Base-by-base conservation (phyloP, 768 basidiomycete genomes). In the Mycena alexandri region DNA sequence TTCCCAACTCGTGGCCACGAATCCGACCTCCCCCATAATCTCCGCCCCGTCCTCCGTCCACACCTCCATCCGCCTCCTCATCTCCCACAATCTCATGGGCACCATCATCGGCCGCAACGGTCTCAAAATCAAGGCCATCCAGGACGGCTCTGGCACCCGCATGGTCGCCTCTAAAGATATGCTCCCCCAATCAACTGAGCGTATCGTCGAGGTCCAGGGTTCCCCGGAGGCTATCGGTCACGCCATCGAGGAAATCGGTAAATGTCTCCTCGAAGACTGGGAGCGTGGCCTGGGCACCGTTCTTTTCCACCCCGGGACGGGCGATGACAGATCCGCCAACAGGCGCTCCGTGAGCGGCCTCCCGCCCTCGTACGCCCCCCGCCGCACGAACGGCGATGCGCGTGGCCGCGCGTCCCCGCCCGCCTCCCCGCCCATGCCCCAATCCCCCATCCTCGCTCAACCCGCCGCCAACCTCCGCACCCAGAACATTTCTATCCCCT, bases 131-230 rank as follows among this genome's bases (percentile, higher is more conserved):
- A 98, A 99, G 83, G 93, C 95, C 75, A 99, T 99, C 78, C 98
- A 99, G 78, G 97, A 98, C 79, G 83, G 87, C 52, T 97, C 97
- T 43, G 95, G 96, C 56, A 96, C 95, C 21, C 93, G 98, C 62
- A 99, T 99, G 96, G 93, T 98, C 62, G 98, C 98, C 48, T 94
- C 94, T 68, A 99, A 99, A 81, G 98, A 99, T 76, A 98, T 99
- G 93, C 88, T 99, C 50, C 96, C 98, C 36, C 98, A 99, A 80
- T 99, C 97, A 36, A 99, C 98, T 52, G 98, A 99, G 80, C 94
- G 98, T 71, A 93, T 99, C 74, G 98, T 99, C 61, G 98, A 99
- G 79, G 94, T 99, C 52, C 95, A 98, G 76, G 98, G 98, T 46
- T 84, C 95, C 38, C 90, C 95, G 43, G 96, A 98, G 65, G 85